Evolutionary conservation across 2,329 filamentous ascomycete genomes (phyloP).

Genomic region (Mycosphaerella sp.): DNA sequence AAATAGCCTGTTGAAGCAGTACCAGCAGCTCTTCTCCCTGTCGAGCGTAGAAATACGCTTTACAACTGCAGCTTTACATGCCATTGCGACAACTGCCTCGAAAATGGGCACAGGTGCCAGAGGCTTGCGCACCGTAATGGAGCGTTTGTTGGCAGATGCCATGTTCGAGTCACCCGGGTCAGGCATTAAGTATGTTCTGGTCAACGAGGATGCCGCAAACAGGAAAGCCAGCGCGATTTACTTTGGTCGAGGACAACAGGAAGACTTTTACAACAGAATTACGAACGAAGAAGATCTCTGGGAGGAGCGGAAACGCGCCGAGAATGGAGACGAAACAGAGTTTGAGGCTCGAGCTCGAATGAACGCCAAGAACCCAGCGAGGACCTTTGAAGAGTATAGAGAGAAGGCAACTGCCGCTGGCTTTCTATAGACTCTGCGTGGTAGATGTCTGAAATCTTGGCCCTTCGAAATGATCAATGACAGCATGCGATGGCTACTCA

Average conservation of each 20-base stretch:
- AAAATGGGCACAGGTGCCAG: conserved; percentile 65
- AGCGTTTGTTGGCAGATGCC: conserved; percentile 41
- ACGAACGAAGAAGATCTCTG: conserved; percentile 43
- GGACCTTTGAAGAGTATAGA: conserved; percentile 45
- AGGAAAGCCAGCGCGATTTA: conserved; percentile 39
- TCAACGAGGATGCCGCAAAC: conserved; percentile 43
- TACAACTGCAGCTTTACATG: conserved; percentile 72
- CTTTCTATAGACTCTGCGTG: conserved; percentile 19
- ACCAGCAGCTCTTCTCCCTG: conserved; percentile 78
- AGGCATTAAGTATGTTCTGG: conserved; percentile 41
- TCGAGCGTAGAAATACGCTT: conserved; percentile 72
- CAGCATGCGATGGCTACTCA: too few species aligned
- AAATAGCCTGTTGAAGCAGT: conserved; percentile 82
- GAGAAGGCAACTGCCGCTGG: conserved; percentile 37
- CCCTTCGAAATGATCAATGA: too few species aligned
- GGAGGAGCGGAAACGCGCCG: conserved; percentile 36
- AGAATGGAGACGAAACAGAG: conserved; percentile 27
- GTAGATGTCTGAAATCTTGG: neutral
- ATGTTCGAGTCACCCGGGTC: conserved; percentile 47
- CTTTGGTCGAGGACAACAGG: conserved; percentile 40
- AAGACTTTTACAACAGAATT: conserved; percentile 36
- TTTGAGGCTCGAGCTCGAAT: conserved; percentile 26
- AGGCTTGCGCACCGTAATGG: conserved; percentile 45
- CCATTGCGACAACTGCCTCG: conserved; percentile 66
- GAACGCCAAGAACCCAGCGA: conserved; percentile 28